Evolutionary conservation across 1,284 basidiomycete species (phyloP), one percentile per base, ranked within the genome.

Genomic region (Cryptococcus sp.): DNA sequence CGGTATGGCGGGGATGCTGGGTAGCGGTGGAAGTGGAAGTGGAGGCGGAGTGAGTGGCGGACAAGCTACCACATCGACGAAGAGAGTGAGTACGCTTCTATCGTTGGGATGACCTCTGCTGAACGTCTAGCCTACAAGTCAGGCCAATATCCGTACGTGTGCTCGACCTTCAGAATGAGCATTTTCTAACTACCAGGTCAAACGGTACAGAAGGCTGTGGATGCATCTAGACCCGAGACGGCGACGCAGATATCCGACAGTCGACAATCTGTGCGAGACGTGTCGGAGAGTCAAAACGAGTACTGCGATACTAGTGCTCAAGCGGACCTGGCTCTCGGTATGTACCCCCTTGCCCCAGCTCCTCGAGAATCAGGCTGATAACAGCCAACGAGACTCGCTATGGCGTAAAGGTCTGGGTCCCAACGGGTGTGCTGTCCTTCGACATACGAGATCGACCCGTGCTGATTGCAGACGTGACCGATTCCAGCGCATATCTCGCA

Each of bases 261-360:
- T 59, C 74, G 81, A 47, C 77, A 83, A 60, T 76, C 80, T 28
- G 85, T 88, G 79, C 79, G 80, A 54, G 77, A 79, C 43, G 82
- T 92, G 18, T 83, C 82, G 55, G 89, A 93, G 65, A 65, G 66
- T 47, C 79, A 88, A 57, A 83, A 86, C 53, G 82, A 85, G 3
- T 92, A 91, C 65, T 92, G 89, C 57, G 89, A 92, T 69, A 74
- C 83, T 7, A 83, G 82, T 43, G 87, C 86, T 2, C 77, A 80
- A 43, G 82, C 81, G 2, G 79, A 87, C 66, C 71, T 91, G 43
- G 68, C 79, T 25, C 73, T 84, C 19, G 85, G 86, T 82, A 58
- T 48, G 68, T 52, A n/a, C n/a, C n/a, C n/a, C n/a, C n/a, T n/a
- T n/a, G n/a, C n/a, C n/a, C n/a, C n/a, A n/a, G n/a, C n/a, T n/a